phyloP scores from a whole-genome alignment of 371 early-diverging fungal species.

The Dichotomocladium elegans region DNA sequence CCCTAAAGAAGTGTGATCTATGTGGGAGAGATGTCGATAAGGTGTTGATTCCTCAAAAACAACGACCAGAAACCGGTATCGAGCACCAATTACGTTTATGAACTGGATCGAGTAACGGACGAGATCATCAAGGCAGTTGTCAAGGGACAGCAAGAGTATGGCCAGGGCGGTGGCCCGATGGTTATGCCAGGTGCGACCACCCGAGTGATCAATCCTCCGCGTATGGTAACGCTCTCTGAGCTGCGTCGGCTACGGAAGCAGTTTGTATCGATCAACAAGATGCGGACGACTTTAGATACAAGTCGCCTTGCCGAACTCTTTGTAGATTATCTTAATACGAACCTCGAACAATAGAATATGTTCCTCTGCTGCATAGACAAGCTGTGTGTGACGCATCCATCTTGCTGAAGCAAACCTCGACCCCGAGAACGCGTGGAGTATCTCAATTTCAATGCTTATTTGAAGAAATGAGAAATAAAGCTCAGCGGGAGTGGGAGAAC shows the following conservation, averaged over 20 bases:
- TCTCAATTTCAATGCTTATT: no score
- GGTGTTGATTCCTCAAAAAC: no score
- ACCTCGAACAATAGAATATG: slow-evolving; percentile 46
- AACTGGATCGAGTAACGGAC: slow-evolving; percentile 79
- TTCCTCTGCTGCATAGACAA: no score
- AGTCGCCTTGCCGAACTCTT: slow-evolving; percentile 78
- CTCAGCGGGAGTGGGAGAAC: no score
- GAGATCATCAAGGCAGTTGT: slow-evolving; percentile 78
- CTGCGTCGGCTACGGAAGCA: slow-evolving; percentile 79
- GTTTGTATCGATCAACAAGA: slow-evolving; percentile 84
- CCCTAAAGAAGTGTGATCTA: not conserved
- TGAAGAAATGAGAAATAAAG: no score
- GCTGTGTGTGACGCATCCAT: no score
- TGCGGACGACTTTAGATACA: slow-evolving; percentile 69
- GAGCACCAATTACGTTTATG: slow-evolving; percentile 87
- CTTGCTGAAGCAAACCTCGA: no score
- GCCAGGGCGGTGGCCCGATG: slow-evolving; percentile 58
- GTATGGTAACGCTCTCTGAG: slow-evolving; percentile 75
- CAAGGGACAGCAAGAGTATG: slow-evolving; percentile 72
- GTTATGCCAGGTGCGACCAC: slow-evolving; percentile 55
- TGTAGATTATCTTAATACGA: slow-evolving; percentile 88
- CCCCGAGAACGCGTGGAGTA: no score
- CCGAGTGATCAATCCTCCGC: slow-evolving; percentile 66
- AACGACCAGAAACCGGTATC: slow-evolving; percentile 82
- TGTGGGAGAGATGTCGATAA: not conserved